These are phyloP conservation scores for Solanum okadae DNA, from an alignment of 257 asterid genomes.

Conservation along the genomic window DNA sequence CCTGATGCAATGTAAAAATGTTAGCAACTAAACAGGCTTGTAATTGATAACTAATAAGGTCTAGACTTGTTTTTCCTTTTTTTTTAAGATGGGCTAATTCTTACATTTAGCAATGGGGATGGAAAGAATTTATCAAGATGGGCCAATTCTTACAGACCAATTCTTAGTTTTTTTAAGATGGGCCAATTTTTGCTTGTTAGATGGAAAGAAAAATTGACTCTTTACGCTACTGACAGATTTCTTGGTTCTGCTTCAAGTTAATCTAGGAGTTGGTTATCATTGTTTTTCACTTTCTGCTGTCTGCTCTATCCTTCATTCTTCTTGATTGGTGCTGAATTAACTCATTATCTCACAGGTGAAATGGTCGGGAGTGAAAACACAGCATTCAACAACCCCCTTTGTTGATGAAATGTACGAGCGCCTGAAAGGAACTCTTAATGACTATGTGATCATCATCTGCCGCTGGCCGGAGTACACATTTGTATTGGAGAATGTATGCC, in stretches of 20 bases:
- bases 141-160: background rate
- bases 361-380: slow-evolving; percentile 46
- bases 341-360: slow-evolving; percentile 25
- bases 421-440: slow-evolving; percentile 30
- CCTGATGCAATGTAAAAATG: background rate
- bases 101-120: background rate
- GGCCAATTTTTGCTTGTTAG: background rate
- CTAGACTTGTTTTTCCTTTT: background rate
- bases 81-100: background rate
- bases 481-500: slow-evolving; percentile 39
- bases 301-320: background rate
- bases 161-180: background rate
- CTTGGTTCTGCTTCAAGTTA: background rate
- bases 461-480: slow-evolving; percentile 52
- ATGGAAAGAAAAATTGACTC: background rate
- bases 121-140: background rate
- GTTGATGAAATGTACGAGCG: slow-evolving; percentile 48
- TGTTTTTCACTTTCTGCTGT: background rate
- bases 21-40: background rate
- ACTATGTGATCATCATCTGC: slow-evolving; percentile 40
- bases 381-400: slow-evolving; percentile 43
- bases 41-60: background rate
- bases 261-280: background rate
- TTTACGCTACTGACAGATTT: background rate
- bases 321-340: background rate